A percentile compares a stretch with the other conserved stretches of the same genome.
These are phyloP conservation scores for Rhizopus sp. DNA, from an alignment of 371 early-diverging fungal species.

Conservation along the genomic window DNA sequence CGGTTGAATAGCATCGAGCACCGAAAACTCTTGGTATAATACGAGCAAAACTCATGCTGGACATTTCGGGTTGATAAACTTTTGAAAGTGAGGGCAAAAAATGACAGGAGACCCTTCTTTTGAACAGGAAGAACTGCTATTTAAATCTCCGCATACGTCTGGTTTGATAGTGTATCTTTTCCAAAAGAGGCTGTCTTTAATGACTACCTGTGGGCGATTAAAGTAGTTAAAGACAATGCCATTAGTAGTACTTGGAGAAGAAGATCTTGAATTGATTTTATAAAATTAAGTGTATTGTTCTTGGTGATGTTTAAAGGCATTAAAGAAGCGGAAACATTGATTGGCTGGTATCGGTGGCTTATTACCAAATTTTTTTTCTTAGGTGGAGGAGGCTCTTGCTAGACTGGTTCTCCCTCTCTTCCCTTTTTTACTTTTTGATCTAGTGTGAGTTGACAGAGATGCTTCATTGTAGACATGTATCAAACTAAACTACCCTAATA, in stretches of 20 bases:
- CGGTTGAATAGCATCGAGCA: constrained; percentile 17
- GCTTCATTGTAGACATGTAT: background rate
- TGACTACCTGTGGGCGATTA: no score
- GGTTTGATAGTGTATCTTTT: no score
- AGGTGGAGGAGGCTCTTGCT: background rate
- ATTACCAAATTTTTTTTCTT: constrained; percentile 5
- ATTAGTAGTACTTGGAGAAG: no score
- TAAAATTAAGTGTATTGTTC: background rate
- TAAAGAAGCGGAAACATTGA: background rate
- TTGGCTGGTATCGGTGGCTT: constrained; percentile 1
- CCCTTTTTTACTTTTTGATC: constrained; percentile 3
- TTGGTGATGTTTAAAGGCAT: background rate
- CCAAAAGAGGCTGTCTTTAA: no score
- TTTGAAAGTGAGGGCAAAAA: background rate
- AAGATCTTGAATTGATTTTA: background rate
- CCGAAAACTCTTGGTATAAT: constrained; percentile 2
- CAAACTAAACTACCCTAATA: background rate
- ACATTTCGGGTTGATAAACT: background rate
- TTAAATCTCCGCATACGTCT: no score
- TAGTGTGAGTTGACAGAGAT: constrained; percentile 1
- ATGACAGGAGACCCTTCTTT: no score
- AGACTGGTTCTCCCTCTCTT: background rate
- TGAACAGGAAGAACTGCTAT: no score
- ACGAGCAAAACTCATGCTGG: background rate
- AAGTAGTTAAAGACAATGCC: no score